phyloP scores from a whole-genome alignment of 129 eudicot genomes.

The Oenanthe sinensis region DNA sequence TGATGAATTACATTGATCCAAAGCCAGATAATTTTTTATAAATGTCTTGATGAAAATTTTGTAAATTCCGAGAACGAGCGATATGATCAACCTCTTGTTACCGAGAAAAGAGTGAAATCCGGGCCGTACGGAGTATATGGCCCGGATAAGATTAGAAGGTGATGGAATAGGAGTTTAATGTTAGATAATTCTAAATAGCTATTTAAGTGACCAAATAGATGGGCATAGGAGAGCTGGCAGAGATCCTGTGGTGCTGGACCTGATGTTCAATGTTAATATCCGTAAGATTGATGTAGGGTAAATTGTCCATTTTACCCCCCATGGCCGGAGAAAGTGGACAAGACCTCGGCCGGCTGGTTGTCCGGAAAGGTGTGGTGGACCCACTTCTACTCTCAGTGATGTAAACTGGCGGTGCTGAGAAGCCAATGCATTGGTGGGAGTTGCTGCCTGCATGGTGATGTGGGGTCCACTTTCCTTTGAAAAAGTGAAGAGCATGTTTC shows the following conservation, averaged over 20 bases:
- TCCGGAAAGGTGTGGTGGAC: conserved; percentile 50
- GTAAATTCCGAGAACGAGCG: too few species aligned
- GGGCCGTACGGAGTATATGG: too few species aligned
- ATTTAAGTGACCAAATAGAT: conserved; percentile 70
- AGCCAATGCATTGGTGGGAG: conserved; percentile 33
- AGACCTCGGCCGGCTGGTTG: conserved; percentile 50
- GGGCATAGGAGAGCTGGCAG: conserved; percentile 54
- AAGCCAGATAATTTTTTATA: background rate
- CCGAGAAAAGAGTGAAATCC: background rate
- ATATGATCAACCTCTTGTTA: background rate
- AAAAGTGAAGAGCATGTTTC: conserved; percentile 62
- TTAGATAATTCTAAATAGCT: background rate
- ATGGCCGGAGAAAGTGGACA: conserved; percentile 38
- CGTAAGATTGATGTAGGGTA: conserved; percentile 67
- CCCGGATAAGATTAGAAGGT: too few species aligned
- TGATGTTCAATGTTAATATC: conserved; percentile 47
- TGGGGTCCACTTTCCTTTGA: conserved; percentile 38
- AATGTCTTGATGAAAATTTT: too few species aligned
- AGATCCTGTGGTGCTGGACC: conserved; percentile 23
- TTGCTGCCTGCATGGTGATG: background rate
- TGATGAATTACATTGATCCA: background rate
- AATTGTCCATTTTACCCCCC: conserved; percentile 30
- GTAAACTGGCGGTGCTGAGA: conserved; percentile 56
- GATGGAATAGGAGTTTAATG: too few species aligned
- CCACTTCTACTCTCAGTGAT: conserved; percentile 67